These are phyloP conservation scores for Calamus simplicifolius DNA, from an alignment of 176 grass and related monocot species.

Conservation along the genomic window DNA sequence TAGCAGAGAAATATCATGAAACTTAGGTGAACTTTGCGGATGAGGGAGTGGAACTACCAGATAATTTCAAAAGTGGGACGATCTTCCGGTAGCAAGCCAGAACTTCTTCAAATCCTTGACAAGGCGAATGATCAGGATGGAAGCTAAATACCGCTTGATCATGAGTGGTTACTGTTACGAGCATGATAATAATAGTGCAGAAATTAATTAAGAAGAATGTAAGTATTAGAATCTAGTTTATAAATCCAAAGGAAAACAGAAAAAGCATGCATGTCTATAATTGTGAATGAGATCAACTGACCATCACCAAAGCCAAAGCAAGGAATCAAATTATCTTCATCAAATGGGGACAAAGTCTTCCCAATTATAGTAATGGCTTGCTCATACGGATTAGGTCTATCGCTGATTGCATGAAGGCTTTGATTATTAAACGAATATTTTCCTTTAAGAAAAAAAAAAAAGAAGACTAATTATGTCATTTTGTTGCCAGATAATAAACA, in stretches of 20 bases:
- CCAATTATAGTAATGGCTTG: conserved; percentile 86
- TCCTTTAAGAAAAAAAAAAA: conserved; percentile 19
- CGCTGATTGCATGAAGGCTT: conserved; percentile 57
- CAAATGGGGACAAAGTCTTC: conserved; percentile 73
- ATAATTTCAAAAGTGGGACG: conserved; percentile 58
- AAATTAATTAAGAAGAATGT: too few species aligned
- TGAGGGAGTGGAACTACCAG: conserved; percentile 15
- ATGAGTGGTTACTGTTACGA: conserved; percentile 56
- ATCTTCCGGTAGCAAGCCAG: conserved; percentile 67
- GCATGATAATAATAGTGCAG: background rate
- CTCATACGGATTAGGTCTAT: conserved; percentile 70
- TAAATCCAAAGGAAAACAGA: too few species aligned
- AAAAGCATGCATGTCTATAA: too few species aligned
- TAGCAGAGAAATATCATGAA: too few species aligned
- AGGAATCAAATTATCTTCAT: conserved; percentile 88
- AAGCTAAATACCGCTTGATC: conserved; percentile 80
- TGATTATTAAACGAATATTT: conserved; percentile 62
- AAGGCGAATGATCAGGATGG: conserved; percentile 56
- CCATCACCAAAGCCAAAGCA: conserved; percentile 95
- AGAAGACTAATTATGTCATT: too few species aligned
- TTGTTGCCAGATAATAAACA: too few species aligned
- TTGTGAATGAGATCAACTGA: conserved; percentile 7
- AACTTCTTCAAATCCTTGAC: conserved; percentile 93
- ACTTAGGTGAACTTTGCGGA: too few species aligned
- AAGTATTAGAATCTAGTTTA: background rate